A percentile compares a stretch with the other conserved stretches of the same genome.
phyloP scores from a whole-genome alignment of 495 filamentous ascomycete genomes.

The Tuber borchii region DNA sequence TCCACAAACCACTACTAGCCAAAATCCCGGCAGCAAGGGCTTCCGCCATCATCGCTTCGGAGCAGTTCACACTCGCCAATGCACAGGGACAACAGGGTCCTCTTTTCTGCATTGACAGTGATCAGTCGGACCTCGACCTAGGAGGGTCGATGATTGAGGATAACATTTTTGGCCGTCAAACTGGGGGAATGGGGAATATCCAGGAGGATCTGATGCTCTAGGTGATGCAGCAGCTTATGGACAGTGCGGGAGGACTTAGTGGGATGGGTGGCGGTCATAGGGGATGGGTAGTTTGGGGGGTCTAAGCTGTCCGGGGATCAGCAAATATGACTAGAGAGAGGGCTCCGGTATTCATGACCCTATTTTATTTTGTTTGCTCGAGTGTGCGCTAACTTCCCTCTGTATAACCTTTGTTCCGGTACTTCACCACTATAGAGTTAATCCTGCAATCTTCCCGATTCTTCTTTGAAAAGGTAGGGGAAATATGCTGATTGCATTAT shows the following conservation, averaged over 20 bases:
- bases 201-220: slow-evolving; percentile 39
- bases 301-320: slow-evolving; percentile 25
- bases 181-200: slow-evolving; percentile 6
- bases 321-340: slow-evolving; percentile 19
- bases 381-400: neutral
- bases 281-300: too few relatives aligned
- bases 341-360: slow-evolving; percentile 33
- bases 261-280: slow-evolving; percentile 25
- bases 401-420: slow-evolving; percentile 39
- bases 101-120: neutral
- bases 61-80: neutral
- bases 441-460: slow-evolving; percentile 38
- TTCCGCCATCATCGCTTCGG: neutral
- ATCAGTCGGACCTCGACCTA: slow-evolving; percentile 23
- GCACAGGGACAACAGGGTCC: neutral
- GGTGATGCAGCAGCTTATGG: slow-evolving; percentile 39
- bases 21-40: slow-evolving; percentile 21
- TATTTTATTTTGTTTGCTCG: slow-evolving; percentile 7
- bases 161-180: slow-evolving; percentile 7
- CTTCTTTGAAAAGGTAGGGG: slow-evolving; percentile 38
- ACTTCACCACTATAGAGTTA: slow-evolving; percentile 41
- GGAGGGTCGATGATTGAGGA: slow-evolving; percentile 27
- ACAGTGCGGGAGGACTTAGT: slow-evolving; percentile 19
- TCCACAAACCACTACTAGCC: slow-evolving; percentile 55
- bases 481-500: too few relatives aligned